Conservation (phyloP, 2,329 filamentous ascomycete species). For the Myriosclerotinia curreyana region DNA sequence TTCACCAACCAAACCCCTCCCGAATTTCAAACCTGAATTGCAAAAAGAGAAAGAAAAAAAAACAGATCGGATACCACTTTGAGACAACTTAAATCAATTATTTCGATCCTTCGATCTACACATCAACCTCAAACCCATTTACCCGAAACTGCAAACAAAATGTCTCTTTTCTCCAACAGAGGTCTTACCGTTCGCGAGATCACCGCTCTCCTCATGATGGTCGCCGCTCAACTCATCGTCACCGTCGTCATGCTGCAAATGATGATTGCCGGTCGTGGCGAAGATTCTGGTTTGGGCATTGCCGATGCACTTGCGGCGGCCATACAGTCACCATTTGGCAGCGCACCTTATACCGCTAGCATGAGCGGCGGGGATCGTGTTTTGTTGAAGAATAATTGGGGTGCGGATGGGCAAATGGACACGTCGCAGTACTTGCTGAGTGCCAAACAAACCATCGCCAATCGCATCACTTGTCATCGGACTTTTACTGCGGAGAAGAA, state of each 20-base stretch:
- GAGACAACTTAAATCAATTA: no score
- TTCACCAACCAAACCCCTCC: neutral
- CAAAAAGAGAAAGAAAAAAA: no score
- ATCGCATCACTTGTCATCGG: neutral
- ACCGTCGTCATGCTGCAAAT: neutral
- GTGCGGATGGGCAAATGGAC: neutral
- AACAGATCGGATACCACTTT: no score
- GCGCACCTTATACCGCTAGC: neutral
- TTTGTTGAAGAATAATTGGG: no score
- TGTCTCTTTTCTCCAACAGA: neutral
- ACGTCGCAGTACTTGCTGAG: neutral
- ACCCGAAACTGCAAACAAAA: neutral
- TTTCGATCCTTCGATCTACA: neutral
- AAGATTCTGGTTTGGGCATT: rapidly evolving
- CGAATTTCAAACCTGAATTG: no score
- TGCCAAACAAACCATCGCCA: rapidly evolving
- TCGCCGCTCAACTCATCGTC: neutral
- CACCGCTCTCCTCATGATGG: neutral
- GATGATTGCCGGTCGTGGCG: neutral
- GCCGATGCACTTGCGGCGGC: rapidly evolving
- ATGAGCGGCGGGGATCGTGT: neutral
- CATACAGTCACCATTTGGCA: rapidly evolving
- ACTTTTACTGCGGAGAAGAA: neutral
- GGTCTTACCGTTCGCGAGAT: neutral
- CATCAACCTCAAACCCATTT: neutral